Evolutionary conservation across 192 early-diverging fungal species (phyloP).

Genomic region (Coemansia sp.): DNA sequence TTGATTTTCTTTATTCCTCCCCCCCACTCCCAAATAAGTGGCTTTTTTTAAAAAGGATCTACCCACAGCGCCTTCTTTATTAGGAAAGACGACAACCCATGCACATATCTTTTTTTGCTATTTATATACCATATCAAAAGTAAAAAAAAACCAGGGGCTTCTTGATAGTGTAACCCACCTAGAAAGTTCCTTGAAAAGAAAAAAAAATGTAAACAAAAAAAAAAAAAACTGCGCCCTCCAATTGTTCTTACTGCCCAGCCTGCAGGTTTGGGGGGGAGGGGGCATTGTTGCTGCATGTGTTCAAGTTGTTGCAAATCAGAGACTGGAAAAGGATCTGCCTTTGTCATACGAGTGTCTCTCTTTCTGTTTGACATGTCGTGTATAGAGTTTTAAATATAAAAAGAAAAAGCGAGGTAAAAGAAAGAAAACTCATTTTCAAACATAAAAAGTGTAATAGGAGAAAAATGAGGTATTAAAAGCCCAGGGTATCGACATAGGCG

Average conservation of each 20-base stretch:
- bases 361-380: neutral
- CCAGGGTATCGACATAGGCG: constrained; percentile 57
- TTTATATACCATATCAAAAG: neutral
- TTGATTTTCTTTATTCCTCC: neutral
- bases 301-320: neutral
- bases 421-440: neutral
- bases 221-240: constrained; percentile 4
- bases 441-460: neutral
- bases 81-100: neutral
- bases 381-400: constrained; percentile 7
- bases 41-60: neutral
- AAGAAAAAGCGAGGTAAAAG: neutral
- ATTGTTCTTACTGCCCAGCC: neutral
- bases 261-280: neutral
- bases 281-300: neutral
- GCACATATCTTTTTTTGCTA: neutral
- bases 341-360: neutral
- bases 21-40: neutral
- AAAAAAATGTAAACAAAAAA: neutral
- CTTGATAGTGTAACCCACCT: neutral
- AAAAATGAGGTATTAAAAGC: constrained; percentile 30
- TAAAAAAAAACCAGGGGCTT: neutral
- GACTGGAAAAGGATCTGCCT: neutral
- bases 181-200: neutral
- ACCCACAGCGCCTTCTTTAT: neutral